Percentiles rank a stretch among this genome's conserved stretches.
phyloP scores from a whole-genome alignment of 2,329 filamentous ascomycete species.

The Thelonectria blattea region DNA sequence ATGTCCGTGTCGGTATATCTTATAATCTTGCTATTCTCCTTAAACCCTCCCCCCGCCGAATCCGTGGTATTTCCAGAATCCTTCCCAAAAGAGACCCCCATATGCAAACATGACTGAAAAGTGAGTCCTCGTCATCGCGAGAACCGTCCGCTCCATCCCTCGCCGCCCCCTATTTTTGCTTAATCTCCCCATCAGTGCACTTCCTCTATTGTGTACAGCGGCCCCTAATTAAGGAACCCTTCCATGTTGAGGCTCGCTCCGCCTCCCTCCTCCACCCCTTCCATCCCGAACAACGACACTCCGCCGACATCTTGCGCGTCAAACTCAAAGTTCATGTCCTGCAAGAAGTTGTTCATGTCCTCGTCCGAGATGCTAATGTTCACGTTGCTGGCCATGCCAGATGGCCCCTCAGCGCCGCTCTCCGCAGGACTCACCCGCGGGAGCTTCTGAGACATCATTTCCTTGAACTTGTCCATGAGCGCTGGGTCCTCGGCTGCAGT shows the following conservation, averaged over 20 bases:
- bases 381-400: constrained; percentile 39
- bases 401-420: constrained; percentile 2
- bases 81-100: constrained; percentile 4
- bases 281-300: constrained; percentile 35
- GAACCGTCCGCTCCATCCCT: constrained; percentile 2
- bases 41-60: too few species aligned
- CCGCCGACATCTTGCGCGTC: constrained; percentile 37
- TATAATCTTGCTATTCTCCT: too few species aligned
- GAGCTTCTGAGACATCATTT: constrained; percentile 46
- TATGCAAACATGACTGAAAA: constrained; percentile 2
- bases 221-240: constrained; percentile 33
- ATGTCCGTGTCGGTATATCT: background rate
- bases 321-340: constrained; percentile 53
- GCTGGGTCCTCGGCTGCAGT: constrained; percentile 62
- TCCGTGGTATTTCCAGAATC: constrained; percentile 9
- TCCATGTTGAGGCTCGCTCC: constrained; percentile 39
- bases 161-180: background rate
- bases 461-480: constrained; percentile 61
- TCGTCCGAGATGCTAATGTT: constrained; percentile 46
- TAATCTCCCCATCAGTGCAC: constrained; percentile 14
- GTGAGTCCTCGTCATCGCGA: background rate
- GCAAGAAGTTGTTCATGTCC: constrained; percentile 49
- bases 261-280: constrained; percentile 40
- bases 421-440: constrained; percentile 26
- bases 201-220: constrained; percentile 34